These are phyloP conservation scores for Garcileccinum viscosum DNA, from an alignment of 1,284 basidiomycete genomes.

Conservation along the genomic window DNA sequence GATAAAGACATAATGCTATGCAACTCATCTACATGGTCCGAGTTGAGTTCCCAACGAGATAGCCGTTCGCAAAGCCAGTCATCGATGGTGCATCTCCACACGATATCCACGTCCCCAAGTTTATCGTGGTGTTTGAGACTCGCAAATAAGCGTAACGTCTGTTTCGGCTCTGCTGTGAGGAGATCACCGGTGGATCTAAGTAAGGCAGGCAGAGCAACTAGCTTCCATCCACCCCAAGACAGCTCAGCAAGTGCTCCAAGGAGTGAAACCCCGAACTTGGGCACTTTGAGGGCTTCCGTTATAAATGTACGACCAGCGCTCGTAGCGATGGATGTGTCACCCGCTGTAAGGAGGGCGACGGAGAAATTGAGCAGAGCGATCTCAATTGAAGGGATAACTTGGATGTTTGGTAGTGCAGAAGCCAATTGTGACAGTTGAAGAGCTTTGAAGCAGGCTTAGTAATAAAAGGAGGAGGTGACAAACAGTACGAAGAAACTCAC, in stretches of 20 bases:
- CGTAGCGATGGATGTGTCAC: constrained; percentile 71
- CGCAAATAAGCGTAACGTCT: constrained; percentile 57
- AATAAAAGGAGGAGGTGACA: not conserved
- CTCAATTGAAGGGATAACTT: constrained; percentile 45
- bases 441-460: constrained; percentile 38
- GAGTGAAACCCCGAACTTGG: constrained; percentile 57
- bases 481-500: constrained; percentile 45
- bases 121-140: constrained; percentile 52
- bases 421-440: constrained; percentile 57
- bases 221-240: constrained; percentile 77
- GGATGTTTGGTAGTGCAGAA: constrained; percentile 47
- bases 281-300: constrained; percentile 47
- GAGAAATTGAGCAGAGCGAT: constrained; percentile 55
- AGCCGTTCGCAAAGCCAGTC: constrained; percentile 45
- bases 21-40: constrained; percentile 44
- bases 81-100: constrained; percentile 61
- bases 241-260: constrained; percentile 65
- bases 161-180: constrained; percentile 47
- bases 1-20: constrained; percentile 59
- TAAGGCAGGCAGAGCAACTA: constrained; percentile 63
- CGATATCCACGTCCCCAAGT: constrained; percentile 59
- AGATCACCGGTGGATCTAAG: constrained; percentile 55
- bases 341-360: constrained; percentile 58
- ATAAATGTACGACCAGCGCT: constrained; percentile 65
- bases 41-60: constrained; percentile 40